Percentiles rank a stretch among this genome's conserved stretches.
These are phyloP conservation scores for Buddleja alternifolia DNA, from an alignment of 257 asterid species.

Conservation along the genomic window DNA sequence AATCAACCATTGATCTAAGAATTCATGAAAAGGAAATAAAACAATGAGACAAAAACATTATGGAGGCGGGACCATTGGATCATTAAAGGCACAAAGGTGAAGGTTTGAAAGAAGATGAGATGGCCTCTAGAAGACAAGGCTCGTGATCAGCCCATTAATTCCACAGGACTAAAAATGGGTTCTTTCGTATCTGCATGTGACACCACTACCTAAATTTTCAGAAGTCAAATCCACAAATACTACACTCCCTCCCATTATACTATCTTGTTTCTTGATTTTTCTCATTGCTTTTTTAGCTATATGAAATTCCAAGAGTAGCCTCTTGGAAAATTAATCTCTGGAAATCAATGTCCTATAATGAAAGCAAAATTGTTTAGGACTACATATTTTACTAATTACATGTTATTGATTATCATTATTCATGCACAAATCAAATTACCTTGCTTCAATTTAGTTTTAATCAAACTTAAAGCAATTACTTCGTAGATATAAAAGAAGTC, in stretches of 20 bases:
- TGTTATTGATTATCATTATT: too few species aligned
- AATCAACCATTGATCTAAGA: slow-evolving; percentile 15
- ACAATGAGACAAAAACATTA: neutral
- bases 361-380: too few species aligned
- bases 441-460: too few species aligned
- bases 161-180: slow-evolving; percentile 22
- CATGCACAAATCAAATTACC: too few species aligned
- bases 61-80: slow-evolving; percentile 30
- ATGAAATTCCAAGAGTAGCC: slow-evolving; percentile 26
- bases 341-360: too few species aligned
- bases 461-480: too few species aligned
- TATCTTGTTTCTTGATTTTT: slow-evolving; percentile 22
- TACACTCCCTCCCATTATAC: slow-evolving; percentile 25
- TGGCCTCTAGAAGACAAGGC: slow-evolving; percentile 34
- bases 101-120: slow-evolving; percentile 18
- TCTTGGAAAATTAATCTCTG: neutral
- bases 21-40: slow-evolving; percentile 20
- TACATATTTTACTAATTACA: too few species aligned
- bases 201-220: slow-evolving; percentile 40
- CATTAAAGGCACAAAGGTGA: slow-evolving; percentile 48
- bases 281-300: slow-evolving; percentile 4
- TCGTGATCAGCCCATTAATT: slow-evolving; percentile 44
- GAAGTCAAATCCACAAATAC: slow-evolving; percentile 48
- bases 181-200: slow-evolving; percentile 54
- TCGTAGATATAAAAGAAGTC: too few species aligned